Percentiles rank a stretch among this genome's conserved stretches.
phyloP scores from a whole-genome alignment of 2,329 filamentous ascomycete genomes.

The Colletotrichum salicis region DNA sequence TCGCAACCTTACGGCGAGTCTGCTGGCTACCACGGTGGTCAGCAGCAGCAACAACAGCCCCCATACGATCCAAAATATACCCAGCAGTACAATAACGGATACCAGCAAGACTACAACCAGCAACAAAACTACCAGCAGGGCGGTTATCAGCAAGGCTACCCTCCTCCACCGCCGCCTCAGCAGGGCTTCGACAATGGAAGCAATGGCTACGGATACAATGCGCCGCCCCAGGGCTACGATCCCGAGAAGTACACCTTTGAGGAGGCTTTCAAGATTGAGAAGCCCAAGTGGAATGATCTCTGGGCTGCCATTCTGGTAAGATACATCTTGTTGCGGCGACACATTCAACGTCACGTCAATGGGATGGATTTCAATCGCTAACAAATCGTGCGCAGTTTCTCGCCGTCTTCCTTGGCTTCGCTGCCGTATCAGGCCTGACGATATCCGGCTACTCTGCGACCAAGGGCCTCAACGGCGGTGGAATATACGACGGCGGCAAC shows the following conservation, averaged over 20 bases:
- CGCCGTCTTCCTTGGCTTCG: conserved; percentile 76
- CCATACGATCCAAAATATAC: conserved; percentile 43
- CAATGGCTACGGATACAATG: conserved; percentile 48
- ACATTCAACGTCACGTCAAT: conserved; percentile 32
- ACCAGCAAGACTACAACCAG: conserved; percentile 31
- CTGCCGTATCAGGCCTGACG: conserved; percentile 78
- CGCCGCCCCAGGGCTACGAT: conserved; percentile 46
- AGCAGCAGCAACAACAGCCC: conserved; percentile 37
- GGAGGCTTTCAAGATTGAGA: conserved; percentile 82
- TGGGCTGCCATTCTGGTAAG: conserved; percentile 86
- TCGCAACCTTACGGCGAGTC: conserved; percentile 32
- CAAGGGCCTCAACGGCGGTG: conserved; percentile 72
- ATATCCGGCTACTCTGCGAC: conserved; percentile 78
- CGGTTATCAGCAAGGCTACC: conserved; percentile 36
- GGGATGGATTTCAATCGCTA: neutral
- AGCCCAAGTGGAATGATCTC: conserved; percentile 88
- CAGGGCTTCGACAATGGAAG: conserved; percentile 35
- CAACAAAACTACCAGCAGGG: conserved; percentile 42
- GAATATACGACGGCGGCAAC: conserved; percentile 77
- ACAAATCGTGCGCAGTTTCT: conserved; percentile 64
- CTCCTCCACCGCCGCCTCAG: conserved; percentile 38
- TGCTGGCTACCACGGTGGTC: conserved; percentile 34
- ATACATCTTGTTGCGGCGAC: conserved; percentile 37
- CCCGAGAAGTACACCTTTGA: conserved; percentile 73
- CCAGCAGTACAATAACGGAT: conserved; percentile 38